Base-by-base conservation (phyloP, 1,284 basidiomycete species). In the Amylostereum areolatum region DNA sequence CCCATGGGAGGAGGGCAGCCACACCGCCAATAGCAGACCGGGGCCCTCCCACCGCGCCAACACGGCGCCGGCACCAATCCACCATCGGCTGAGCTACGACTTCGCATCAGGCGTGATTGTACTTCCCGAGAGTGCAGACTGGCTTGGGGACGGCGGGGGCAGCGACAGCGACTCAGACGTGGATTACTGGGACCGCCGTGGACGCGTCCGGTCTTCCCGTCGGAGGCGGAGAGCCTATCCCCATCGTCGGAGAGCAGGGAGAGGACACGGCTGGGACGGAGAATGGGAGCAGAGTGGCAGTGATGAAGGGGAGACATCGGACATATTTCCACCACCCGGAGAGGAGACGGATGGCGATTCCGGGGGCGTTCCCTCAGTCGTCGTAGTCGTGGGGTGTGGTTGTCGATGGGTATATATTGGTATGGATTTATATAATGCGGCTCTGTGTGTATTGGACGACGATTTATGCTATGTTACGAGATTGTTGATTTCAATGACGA, bases 31-130 rank as follows among this genome's bases (percentile, higher is more conserved):
- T 18, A 52, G 65, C 2, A 62, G 54, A 8, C 35, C 57, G 25
- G 43, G 52, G 9, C 56, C 57, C 27, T 66, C 63, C 29, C 59
- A 52, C 43, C 57, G 52, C 10, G 48, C 53, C 10, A 59, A 57
- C 34, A 57, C 50, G 30, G 41, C 49, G 46, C 54, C 53, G 39
- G 47, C 43, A 49, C 46, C 62, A 28, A 52, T 80, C 30, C 69
- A 68, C 43, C 83, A 85, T 59, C 74, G 85, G 6, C 64, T 91
- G 47, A 89, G 85, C 67, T 89, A 84, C 54, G 88, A 91, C 59
- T 80, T 79, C 48, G 86, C 80, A 3, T 85, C 85, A 1, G 92
- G 91, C 0, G 85, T 92, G 37, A 93, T 93, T 52, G 84, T 85
- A 71, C 67, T 94, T 2, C 89, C 89, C 1, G 89, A 91, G 45